These are phyloP conservation scores for Neophaeococcomyces mojaviensis DNA, from an alignment of 2,329 filamentous ascomycete genomes.

Conservation along the genomic window DNA sequence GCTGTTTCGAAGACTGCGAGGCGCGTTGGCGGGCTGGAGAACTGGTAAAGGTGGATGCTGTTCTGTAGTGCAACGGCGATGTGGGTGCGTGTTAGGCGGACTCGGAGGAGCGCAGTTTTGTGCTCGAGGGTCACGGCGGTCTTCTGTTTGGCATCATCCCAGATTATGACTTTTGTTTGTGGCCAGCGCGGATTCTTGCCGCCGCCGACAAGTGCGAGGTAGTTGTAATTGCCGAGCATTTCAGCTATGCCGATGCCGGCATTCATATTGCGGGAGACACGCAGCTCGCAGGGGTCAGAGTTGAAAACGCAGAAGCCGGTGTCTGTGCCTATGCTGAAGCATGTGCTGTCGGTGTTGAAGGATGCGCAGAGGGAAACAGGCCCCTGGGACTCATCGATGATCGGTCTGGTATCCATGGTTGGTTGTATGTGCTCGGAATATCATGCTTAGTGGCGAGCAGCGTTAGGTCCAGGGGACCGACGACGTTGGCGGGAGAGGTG, in stretches of 20 bases:
- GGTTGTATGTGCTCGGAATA: background rate
- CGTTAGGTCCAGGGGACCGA: too few species aligned
- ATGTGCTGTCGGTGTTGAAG: constrained; percentile 78
- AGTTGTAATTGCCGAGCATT: constrained; percentile 82
- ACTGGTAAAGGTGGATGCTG: constrained; percentile 72
- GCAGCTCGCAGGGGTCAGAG: constrained; percentile 63
- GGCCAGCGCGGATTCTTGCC: constrained; percentile 78
- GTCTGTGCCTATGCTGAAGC: constrained; percentile 80
- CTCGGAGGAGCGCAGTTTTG: constrained; percentile 69
- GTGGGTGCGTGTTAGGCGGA: constrained; percentile 67
- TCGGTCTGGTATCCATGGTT: constrained; percentile 78
- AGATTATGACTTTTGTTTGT: constrained; percentile 83
- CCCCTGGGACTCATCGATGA: constrained; percentile 69
- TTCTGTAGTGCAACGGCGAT: constrained; percentile 77
- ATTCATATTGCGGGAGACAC: constrained; percentile 54
- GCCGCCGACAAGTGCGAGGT: constrained; percentile 81
- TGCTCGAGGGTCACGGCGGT: constrained; percentile 71
- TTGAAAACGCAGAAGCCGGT: constrained; percentile 76
- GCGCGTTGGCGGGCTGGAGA: constrained; percentile 63
- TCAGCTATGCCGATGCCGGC: constrained; percentile 68
- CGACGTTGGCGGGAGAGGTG: too few species aligned
- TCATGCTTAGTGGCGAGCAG: too few species aligned
- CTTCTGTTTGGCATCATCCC: constrained; percentile 77
- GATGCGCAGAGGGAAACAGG: constrained; percentile 72
- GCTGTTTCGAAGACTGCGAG: constrained; percentile 75